Evolutionary conservation across 1,284 basidiomycete genomes (phyloP), one percentile per base, ranked within the genome.

Genomic region (Austroboletus niveus): DNA sequence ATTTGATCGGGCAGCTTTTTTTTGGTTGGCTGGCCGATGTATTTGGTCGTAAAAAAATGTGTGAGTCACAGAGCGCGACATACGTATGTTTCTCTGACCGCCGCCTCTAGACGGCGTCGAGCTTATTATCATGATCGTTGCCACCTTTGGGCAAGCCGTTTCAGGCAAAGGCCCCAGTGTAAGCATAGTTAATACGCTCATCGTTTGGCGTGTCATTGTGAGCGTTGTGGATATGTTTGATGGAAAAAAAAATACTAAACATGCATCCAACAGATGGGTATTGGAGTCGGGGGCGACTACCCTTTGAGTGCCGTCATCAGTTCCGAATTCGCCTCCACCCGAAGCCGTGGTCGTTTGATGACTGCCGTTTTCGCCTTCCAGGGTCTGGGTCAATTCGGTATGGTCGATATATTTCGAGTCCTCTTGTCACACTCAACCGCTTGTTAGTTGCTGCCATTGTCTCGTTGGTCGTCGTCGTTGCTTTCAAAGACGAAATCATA

Each of bases 291-390:
- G 24, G 85, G 85, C 51, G 74, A 77, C 50, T 77, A 78, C 42
- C 78, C 78, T 11, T 57, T 78, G 3, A 72, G 68, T 38, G 74
- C 77, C 0, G 71, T 77, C 44, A 77, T 77, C 48, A 64, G 72
- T 2, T 75, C 74, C 48, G 85, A 87, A 62, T 86, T 85, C 55
- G 81, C 85, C 5, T 74, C 83, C 2, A 76, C 74, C 20, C 70
- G 71, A 42, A 78, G 74, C 2, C 75, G 81, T 48, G 81, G 81
- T 45, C 69, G 77, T 34, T 66, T 84, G 45, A 78, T 82, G 72
- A 76, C 75, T 4, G 74, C 73, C 4, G 78, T 80, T 5, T 81
- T 82, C 55, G 69, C 78, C 0, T 71, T 69, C 45, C 78, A 79
- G 53, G 80, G 78, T 27, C 78, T 72, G 72, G 79, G 78, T 29